Evolutionary conservation across 2,329 filamentous ascomycete species (phyloP).

Genomic region (Alternaria consortialis): DNA sequence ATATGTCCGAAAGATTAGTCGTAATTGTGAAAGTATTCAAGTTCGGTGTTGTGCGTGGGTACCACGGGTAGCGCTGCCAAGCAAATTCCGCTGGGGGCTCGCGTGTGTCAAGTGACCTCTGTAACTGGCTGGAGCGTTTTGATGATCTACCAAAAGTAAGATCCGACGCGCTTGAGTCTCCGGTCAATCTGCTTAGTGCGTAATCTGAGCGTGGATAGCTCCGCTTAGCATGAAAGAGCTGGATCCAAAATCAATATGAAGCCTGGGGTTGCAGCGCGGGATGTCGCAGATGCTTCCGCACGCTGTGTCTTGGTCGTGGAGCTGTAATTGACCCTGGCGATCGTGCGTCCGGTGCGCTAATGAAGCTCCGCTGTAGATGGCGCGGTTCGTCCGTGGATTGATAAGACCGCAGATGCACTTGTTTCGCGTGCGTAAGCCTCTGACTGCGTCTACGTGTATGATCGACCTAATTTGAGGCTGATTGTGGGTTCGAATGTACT

Average conservation of each 20-base stretch:
- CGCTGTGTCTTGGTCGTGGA: constrained; percentile 31
- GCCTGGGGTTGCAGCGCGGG: constrained; percentile 37
- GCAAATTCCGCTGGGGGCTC: constrained; percentile 32
- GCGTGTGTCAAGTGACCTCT: constrained; percentile 37
- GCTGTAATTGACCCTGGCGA: constrained; percentile 21
- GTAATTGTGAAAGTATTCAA: constrained; percentile 10
- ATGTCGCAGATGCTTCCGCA: constrained; percentile 41
- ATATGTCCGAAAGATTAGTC: constrained; percentile 13
- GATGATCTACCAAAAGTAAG: constrained; percentile 23
- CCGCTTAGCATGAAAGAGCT: constrained; percentile 20
- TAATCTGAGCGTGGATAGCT: constrained; percentile 5
- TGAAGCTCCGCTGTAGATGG: constrained; percentile 29
- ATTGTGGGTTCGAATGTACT: constrained; percentile 34
- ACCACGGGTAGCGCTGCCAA: constrained; percentile 28
- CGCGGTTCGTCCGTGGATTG: constrained; percentile 11
- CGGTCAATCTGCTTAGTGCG: constrained; percentile 11
- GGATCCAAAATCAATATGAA: constrained; percentile 22
- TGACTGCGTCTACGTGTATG: constrained; percentile 13
- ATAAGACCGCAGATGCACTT: constrained; percentile 27
- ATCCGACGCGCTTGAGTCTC: constrained; percentile 15
- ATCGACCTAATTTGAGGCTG: constrained; percentile 21
- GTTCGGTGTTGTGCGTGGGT: constrained; percentile 16
- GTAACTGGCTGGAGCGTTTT: constrained; percentile 30
- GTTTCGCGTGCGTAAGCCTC: constrained; percentile 29
- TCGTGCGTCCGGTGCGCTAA: constrained; percentile 29